A percentile compares a stretch with the other conserved stretches of the same genome.
These are phyloP conservation scores for Yarrowia bubula DNA, from an alignment of 805 yeast genomes.

Conservation along the genomic window DNA sequence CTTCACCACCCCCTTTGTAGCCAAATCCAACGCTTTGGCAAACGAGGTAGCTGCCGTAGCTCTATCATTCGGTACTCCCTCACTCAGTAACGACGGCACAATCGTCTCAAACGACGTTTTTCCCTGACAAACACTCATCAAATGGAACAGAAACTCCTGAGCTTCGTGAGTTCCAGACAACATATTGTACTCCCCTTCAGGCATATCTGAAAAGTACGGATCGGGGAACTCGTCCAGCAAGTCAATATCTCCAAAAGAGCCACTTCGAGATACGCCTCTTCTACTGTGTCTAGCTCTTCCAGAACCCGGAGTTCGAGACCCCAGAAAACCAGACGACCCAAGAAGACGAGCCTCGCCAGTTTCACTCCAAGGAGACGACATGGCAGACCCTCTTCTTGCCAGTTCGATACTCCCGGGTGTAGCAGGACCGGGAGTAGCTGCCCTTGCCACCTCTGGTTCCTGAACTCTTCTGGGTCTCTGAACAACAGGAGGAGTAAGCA, in stretches of 20 bases:
- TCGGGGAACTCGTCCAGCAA: background rate
- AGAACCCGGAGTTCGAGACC: background rate
- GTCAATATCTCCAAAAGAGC: slow-evolving; percentile 3
- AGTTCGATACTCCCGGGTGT: background rate
- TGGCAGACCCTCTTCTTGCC: background rate
- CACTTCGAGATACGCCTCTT: background rate
- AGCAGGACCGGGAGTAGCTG: background rate
- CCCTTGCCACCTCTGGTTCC: background rate
- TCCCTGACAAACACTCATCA: slow-evolving; percentile 11
- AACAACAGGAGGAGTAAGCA: background rate
- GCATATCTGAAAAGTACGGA: background rate
- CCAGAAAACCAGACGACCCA: background rate
- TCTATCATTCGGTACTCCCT: background rate
- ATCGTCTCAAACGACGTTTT: slow-evolving; percentile 31
- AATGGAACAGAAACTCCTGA: slow-evolving; percentile 14
- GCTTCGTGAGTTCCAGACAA: slow-evolving; percentile 11
- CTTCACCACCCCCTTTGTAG: background rate
- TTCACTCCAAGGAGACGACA: slow-evolving; percentile 7
- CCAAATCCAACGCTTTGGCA: background rate
- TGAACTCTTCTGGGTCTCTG: background rate
- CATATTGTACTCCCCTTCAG: background rate
- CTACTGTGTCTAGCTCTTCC: slow-evolving; percentile 16
- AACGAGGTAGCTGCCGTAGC: slow-evolving; percentile 3
- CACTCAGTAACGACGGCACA: background rate
- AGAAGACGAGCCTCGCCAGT: background rate